Evolutionary conservation across 805 yeast species (phyloP).

Genomic region (Yarrowia deformans): DNA sequence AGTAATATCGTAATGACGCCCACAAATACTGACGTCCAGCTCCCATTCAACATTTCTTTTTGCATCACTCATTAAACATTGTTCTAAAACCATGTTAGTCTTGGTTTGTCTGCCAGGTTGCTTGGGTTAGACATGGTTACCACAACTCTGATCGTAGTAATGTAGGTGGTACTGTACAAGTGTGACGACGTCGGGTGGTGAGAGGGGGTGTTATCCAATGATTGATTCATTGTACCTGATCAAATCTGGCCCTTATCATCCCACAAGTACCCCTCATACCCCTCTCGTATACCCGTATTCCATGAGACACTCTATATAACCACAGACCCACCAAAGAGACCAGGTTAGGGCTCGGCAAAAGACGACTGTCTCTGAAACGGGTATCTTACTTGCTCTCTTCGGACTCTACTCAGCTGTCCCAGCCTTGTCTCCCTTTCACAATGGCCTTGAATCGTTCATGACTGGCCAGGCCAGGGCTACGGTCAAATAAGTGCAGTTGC

Average conservation of each 20-base stretch:
- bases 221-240: no score
- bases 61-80: conserved; percentile 9
- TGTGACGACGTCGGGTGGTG: no score
- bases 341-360: conserved; percentile 11
- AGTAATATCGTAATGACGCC: neutral
- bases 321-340: neutral
- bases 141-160: no score
- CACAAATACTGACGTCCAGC: no score
- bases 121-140: no score
- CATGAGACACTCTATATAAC: neutral
- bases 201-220: no score
- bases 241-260: neutral
- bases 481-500: no score
- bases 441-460: neutral
- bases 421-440: neutral
- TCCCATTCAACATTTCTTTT: neutral
- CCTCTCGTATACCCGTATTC: conserved; percentile 9
- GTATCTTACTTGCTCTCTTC: neutral
- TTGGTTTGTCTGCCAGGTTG: neutral
- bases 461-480: no score
- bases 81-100: neutral
- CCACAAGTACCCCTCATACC: neutral
- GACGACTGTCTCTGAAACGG: neutral
- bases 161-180: no score
- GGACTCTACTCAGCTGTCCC: neutral